Conservation (phyloP, 805 yeast genomes). For the Kluyveromyces lactis region DNA sequence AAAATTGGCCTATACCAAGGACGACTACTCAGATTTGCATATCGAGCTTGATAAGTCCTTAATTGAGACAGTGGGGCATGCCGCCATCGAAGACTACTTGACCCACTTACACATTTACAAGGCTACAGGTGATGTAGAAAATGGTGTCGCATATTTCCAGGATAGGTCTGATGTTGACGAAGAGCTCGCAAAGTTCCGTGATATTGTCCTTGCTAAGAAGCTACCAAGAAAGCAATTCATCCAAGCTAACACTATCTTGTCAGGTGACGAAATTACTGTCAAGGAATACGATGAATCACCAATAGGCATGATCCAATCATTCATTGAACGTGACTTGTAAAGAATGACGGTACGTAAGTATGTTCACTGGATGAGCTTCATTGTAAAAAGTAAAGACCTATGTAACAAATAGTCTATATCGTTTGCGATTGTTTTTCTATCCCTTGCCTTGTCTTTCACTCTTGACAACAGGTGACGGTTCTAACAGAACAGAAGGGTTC, state of each 20-base stretch:
- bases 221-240: conserved; percentile 78
- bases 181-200: conserved; percentile 58
- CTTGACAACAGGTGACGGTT: neutral
- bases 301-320: conserved; percentile 72
- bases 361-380: no score
- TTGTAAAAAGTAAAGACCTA: no score
- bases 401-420: no score
- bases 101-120: conserved; percentile 70
- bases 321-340: conserved; percentile 47
- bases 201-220: conserved; percentile 59
- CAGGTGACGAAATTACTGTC: conserved; percentile 33
- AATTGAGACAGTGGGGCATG: conserved; percentile 62
- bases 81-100: conserved; percentile 64
- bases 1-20: conserved; percentile 39
- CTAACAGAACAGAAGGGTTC: neutral
- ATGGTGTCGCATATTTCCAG: conserved; percentile 55
- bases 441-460: neutral
- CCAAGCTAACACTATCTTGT: conserved; percentile 64
- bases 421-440: no score
- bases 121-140: conserved; percentile 61
- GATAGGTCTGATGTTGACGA: conserved; percentile 61
- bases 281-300: conserved; percentile 68
- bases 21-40: conserved; percentile 48
- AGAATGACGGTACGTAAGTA: neutral
- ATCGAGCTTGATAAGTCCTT: conserved; percentile 52